phyloP scores from a whole-genome alignment of 2,329 filamentous ascomycete species.

The Hymenoscyphus scutula region DNA sequence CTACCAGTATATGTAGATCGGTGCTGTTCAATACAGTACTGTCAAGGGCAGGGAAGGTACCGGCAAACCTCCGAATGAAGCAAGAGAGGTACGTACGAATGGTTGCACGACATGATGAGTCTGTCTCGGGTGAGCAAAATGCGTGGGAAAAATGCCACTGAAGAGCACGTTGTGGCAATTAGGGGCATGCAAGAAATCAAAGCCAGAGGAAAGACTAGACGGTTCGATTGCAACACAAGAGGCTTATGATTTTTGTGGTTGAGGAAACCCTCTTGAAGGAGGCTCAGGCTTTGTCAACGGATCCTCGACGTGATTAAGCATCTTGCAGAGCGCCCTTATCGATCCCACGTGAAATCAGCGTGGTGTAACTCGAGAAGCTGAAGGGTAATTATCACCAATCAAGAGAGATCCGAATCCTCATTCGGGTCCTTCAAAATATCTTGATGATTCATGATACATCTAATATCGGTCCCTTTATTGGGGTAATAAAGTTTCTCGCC shows the following conservation, averaged over 20 bases:
- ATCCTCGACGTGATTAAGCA: not conserved
- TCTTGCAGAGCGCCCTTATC: not conserved
- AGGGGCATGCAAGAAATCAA: not conserved
- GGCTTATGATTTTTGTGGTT: not conserved
- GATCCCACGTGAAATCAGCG: not conserved
- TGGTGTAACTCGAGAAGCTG: not conserved
- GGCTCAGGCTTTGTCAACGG: not conserved
- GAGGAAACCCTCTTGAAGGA: not conserved
- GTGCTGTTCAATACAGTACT: not conserved
- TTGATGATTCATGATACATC: too few species aligned
- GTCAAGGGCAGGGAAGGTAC: not conserved
- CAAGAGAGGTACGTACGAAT: not conserved
- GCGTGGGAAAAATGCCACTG: not conserved
- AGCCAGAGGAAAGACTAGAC: not conserved
- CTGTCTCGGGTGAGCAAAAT: not conserved
- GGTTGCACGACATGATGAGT: not conserved
- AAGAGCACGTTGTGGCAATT: not conserved
- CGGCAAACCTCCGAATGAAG: not conserved
- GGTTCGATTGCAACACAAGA: not conserved
- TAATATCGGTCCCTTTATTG: too few species aligned
- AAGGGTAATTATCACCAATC: too few species aligned
- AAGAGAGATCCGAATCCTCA: too few species aligned
- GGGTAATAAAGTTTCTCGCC: too few species aligned
- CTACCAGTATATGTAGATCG: conserved; percentile 1
- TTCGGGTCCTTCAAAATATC: too few species aligned